Conservation (phyloP, 2,329 filamentous ascomycete genomes). For the Arachnopeziza araneosa region DNA sequence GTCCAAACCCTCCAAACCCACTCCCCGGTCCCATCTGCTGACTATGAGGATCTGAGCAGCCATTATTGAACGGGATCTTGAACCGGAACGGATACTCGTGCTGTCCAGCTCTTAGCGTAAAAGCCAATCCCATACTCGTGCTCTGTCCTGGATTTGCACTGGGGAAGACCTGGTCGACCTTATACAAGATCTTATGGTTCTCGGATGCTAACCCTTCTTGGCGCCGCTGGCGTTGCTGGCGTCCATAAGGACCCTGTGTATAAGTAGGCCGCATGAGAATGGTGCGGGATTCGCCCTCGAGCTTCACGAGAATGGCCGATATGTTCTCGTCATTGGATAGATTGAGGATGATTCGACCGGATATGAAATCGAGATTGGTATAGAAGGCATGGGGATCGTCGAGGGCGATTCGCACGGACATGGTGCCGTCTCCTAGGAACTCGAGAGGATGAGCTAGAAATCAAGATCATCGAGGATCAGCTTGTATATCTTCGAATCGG, state of each 20-base stretch:
- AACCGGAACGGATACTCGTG: conserved; percentile 76
- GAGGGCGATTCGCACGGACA: conserved; percentile 63
- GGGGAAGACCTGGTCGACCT: conserved; percentile 67
- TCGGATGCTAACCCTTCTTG: conserved; percentile 41
- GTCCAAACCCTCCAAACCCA: conserved; percentile 51
- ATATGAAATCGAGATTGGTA: conserved; percentile 72
- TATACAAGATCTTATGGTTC: conserved; percentile 71
- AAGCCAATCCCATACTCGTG: conserved; percentile 34
- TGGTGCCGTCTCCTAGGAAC: conserved; percentile 26
- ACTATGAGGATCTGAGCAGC: conserved; percentile 46
- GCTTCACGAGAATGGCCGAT: conserved; percentile 71
- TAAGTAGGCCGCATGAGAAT: conserved; percentile 34
- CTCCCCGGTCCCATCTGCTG: conserved; percentile 47
- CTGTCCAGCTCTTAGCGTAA: conserved; percentile 60
- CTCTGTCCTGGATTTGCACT: conserved; percentile 26
- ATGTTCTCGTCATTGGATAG: conserved; percentile 64
- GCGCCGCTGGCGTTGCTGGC: conserved; percentile 4
- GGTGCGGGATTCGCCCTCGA: conserved; percentile 74
- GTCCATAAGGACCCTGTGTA: background rate
- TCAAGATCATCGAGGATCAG: background rate
- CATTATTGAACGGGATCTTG: conserved; percentile 73
- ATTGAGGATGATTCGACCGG: conserved; percentile 52
- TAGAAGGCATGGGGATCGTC: conserved; percentile 65
- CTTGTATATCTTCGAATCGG: background rate
- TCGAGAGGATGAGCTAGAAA: background rate